Percentiles rank a stretch among this genome's conserved stretches.
phyloP scores from a whole-genome alignment of 257 asterid species.

The Capsicum chinense region DNA sequence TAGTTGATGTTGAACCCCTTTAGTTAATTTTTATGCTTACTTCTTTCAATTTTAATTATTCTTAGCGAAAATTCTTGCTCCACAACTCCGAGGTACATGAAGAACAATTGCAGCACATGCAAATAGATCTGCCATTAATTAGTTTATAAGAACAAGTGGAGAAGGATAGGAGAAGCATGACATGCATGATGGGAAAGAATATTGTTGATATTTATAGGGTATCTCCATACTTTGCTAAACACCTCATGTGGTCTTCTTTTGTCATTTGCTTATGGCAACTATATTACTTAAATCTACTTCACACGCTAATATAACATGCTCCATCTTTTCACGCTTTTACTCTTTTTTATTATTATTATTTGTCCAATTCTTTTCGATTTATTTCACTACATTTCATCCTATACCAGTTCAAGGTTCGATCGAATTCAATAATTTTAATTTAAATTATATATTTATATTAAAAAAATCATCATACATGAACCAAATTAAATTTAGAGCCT shows the following conservation, averaged over 20 bases:
- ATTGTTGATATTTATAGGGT: background rate
- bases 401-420: background rate
- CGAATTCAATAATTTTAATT: too few relatives aligned
- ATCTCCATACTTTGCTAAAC: constrained; percentile 28
- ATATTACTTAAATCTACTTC: background rate
- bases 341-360: background rate
- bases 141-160: background rate
- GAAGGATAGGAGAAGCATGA: background rate
- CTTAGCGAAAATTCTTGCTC: too few relatives aligned
- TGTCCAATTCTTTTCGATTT: background rate
- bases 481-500: background rate
- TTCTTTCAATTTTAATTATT: too few relatives aligned
- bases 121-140: constrained; percentile 27
- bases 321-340: background rate
- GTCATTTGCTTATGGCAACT: background rate
- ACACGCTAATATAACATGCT: constrained; percentile 37
- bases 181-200: constrained; percentile 20
- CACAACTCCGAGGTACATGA: background rate
- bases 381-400: background rate
- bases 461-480: background rate
- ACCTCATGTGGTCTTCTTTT: constrained; percentile 38
- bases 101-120: constrained; percentile 12
- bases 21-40: too few relatives aligned
- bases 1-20: too few relatives aligned
- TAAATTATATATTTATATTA: too few relatives aligned